A percentile compares a stretch with the other conserved stretches of the same genome.
These are phyloP conservation scores for Cytidiella melzeri DNA, from an alignment of 768 basidiomycete species.

Conservation along the genomic window DNA sequence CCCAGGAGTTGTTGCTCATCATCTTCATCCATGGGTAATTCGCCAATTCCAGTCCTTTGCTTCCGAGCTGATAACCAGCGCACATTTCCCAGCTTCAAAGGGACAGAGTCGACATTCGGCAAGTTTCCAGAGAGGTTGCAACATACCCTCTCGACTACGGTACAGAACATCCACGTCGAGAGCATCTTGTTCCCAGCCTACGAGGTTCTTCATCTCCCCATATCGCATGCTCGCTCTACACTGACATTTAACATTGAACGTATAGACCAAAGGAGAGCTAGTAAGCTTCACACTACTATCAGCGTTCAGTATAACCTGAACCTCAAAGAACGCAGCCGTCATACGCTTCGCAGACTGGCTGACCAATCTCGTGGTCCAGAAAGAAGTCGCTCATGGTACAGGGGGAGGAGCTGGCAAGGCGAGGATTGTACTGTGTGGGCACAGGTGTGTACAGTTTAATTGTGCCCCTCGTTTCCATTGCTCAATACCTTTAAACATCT, in stretches of 20 bases:
- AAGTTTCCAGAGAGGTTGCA: conserved; percentile 75
- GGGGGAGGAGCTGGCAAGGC: conserved; percentile 68
- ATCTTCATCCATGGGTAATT: conserved; percentile 79
- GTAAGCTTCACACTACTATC: conserved; percentile 31
- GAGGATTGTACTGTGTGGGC: conserved; percentile 83
- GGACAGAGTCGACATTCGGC: conserved; percentile 64
- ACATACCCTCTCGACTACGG: conserved; percentile 66
- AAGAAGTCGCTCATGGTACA: conserved; percentile 69
- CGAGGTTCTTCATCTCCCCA: conserved; percentile 45
- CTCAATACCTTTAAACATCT: background rate
- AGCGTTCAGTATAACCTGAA: conserved; percentile 4
- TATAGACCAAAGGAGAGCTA: conserved; percentile 83
- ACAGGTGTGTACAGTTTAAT: conserved; percentile 47
- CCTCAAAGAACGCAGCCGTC: conserved; percentile 65
- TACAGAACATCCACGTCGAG: conserved; percentile 53
- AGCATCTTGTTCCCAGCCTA: conserved; percentile 85
- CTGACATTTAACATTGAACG: background rate
- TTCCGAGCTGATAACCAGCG: background rate
- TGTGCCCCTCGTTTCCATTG: background rate
- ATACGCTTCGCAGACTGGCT: conserved; percentile 90
- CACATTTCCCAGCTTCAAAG: conserved; percentile 39
- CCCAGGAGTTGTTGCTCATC: conserved; percentile 50
- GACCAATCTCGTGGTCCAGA: conserved; percentile 79
- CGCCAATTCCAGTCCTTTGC: background rate
- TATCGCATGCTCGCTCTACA: background rate